phyloP scores from a whole-genome alignment of 176 grass and related monocot genomes.

The Carex kokanica region DNA sequence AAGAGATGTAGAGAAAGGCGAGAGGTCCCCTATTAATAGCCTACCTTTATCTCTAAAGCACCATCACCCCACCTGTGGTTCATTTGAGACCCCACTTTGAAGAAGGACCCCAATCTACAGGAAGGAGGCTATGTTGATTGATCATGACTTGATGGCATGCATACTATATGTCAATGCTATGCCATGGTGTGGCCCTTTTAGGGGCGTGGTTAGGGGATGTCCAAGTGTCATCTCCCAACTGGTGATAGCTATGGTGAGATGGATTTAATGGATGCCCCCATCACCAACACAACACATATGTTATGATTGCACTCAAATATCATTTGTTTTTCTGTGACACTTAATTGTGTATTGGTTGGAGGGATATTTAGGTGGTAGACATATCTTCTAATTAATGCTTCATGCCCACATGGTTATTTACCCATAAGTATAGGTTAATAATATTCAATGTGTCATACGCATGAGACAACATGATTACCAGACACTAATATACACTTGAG shows the following conservation, averaged over 20 bases:
- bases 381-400: background rate
- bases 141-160: conserved; percentile 29
- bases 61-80: conserved; percentile 29
- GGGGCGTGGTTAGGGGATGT: conserved; percentile 16
- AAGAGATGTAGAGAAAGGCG: background rate
- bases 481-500: background rate
- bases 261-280: background rate
- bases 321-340: background rate
- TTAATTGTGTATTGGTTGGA: background rate
- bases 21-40: conserved; percentile 21
- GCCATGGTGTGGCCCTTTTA: background rate
- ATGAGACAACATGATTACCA: background rate
- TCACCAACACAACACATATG: background rate
- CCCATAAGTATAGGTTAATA: background rate
- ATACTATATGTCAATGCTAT: background rate
- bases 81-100: conserved; percentile 28
- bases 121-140: conserved; percentile 17
- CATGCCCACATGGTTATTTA: background rate
- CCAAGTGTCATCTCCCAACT: conserved; percentile 8
- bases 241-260: background rate
- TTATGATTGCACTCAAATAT: background rate
- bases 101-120: conserved; percentile 22
- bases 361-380: background rate
- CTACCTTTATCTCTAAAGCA: conserved; percentile 9
- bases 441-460: background rate